phyloP scores from a whole-genome alignment of 1,284 basidiomycete genomes.

The Meira miltonrushii region DNA sequence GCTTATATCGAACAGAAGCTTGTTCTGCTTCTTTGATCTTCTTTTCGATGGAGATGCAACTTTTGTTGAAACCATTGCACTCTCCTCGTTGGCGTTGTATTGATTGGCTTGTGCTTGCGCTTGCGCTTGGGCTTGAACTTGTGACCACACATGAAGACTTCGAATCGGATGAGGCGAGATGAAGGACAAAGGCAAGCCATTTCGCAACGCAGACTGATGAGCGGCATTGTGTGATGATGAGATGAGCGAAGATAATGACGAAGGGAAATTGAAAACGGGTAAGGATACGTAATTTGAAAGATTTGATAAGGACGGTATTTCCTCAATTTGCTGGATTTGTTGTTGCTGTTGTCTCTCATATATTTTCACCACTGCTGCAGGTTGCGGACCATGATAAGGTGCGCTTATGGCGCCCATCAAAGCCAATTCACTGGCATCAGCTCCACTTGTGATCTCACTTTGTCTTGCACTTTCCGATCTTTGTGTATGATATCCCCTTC shows the following conservation, averaged over 20 bases:
- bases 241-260: neutral
- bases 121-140: neutral
- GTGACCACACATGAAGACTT: constrained; percentile 4
- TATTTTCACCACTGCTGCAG: constrained; percentile 1
- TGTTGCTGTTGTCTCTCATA: neutral
- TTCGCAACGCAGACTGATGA: neutral
- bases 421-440: neutral
- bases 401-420: constrained; percentile 3
- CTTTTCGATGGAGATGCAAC: neutral
- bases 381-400: constrained; percentile 8
- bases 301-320: too few relatives aligned
- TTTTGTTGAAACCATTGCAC: too few relatives aligned
- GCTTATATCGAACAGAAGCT: neutral
- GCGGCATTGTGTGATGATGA: neutral
- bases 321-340: too few relatives aligned
- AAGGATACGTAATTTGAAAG: too few relatives aligned
- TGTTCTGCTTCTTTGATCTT: neutral
- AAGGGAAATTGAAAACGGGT: too few relatives aligned
- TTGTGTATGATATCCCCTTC: too few relatives aligned
- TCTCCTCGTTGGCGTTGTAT: too few relatives aligned
- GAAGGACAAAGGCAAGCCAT: neutral
- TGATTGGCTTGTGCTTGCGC: too few relatives aligned
- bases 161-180: neutral
- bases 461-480: neutral
- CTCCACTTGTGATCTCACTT: neutral